These are phyloP conservation scores for Paramecium bursaria DNA, from an alignment of 73 alveolate genomes.

Conservation along the genomic window DNA sequence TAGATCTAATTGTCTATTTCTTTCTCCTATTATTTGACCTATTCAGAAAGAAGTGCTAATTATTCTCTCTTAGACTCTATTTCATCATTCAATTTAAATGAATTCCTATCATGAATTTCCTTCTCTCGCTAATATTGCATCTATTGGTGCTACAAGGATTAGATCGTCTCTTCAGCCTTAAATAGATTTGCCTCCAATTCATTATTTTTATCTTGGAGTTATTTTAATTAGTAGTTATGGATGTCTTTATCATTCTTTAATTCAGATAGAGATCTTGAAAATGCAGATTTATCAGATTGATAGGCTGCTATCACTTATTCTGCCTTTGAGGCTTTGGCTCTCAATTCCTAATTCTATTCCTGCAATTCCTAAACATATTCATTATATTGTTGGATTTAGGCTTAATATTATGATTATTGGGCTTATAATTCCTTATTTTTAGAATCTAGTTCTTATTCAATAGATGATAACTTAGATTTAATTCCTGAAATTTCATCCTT, in stretches of 20 bases:
- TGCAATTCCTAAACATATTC: background rate
- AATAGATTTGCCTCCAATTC: conserved; percentile 29
- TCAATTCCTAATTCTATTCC: conserved; percentile 12
- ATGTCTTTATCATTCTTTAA: conserved; percentile 57
- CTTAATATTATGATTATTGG: too few relatives aligned
- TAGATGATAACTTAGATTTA: background rate
- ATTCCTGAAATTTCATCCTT: conserved; percentile 26
- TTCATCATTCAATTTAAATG: conserved; percentile 23
- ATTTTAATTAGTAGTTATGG: background rate
- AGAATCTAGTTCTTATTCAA: conserved; percentile 1
- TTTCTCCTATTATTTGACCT: background rate
- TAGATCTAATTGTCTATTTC: conserved; percentile 45
- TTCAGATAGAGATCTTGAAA: conserved; percentile 55
- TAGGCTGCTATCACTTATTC: conserved; percentile 67
- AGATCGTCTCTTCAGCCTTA: conserved; percentile 43
- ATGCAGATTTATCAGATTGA: conserved; percentile 61
- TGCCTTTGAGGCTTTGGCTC: conserved; percentile 56
- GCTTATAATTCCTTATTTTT: background rate
- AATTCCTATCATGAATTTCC: conserved; percentile 42
- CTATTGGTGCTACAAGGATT: background rate
- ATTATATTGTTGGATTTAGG: background rate
- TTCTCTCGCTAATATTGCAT: conserved; percentile 30
- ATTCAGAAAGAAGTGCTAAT: background rate
- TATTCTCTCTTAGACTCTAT: conserved; percentile 6
- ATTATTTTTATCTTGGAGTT: conserved; percentile 36